A percentile compares a stretch with the other conserved stretches of the same genome.
Evolutionary conservation across 2,329 filamentous ascomycete genomes (phyloP).

Genomic region (Fusarium acutatum): DNA sequence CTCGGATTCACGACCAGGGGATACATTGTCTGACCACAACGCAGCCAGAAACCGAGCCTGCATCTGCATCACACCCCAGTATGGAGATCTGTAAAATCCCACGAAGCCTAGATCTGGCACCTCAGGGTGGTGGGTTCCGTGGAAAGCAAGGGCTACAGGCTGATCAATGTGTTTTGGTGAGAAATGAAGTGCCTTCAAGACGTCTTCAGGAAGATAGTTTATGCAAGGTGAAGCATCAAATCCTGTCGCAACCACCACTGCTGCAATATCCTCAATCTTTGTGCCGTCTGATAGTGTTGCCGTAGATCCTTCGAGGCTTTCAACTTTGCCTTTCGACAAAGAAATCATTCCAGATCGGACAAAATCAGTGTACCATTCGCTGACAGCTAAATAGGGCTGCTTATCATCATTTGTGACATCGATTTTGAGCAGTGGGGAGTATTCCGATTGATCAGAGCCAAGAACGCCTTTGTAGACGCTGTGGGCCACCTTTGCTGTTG

Average conservation of each 20-base stretch:
- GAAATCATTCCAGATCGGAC: slow-evolving; percentile 71
- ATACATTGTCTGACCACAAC: slow-evolving; percentile 59
- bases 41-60: slow-evolving; percentile 75
- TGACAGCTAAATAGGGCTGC: slow-evolving; percentile 74
- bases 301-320: slow-evolving; percentile 47
- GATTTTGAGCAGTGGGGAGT: slow-evolving; percentile 54
- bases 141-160: slow-evolving; percentile 73
- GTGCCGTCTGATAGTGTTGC: slow-evolving; percentile 45
- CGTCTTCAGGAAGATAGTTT: slow-evolving; percentile 66
- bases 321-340: slow-evolving; percentile 57
- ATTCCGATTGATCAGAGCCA: slow-evolving; percentile 63
- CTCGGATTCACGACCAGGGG: slow-evolving; percentile 32
- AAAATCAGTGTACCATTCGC: slow-evolving; percentile 77
- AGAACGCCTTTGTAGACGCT: slow-evolving; percentile 57
- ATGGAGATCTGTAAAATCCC: slow-evolving; percentile 84
- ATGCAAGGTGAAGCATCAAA: slow-evolving; percentile 73
- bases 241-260: slow-evolving; percentile 78
- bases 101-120: slow-evolving; percentile 78
- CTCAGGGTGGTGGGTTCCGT: slow-evolving; percentile 68
- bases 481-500: slow-evolving; percentile 65
- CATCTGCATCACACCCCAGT: slow-evolving; percentile 90
- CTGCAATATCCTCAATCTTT: slow-evolving; percentile 65
- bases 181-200: slow-evolving; percentile 67
- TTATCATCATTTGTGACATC: slow-evolving; percentile 51
- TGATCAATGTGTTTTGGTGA: slow-evolving; percentile 62